Evolutionary conservation across 805 yeast genomes (phyloP), one percentile per base, ranked within the genome.

Genomic region (Sugiyamaella marilandica): DNA sequence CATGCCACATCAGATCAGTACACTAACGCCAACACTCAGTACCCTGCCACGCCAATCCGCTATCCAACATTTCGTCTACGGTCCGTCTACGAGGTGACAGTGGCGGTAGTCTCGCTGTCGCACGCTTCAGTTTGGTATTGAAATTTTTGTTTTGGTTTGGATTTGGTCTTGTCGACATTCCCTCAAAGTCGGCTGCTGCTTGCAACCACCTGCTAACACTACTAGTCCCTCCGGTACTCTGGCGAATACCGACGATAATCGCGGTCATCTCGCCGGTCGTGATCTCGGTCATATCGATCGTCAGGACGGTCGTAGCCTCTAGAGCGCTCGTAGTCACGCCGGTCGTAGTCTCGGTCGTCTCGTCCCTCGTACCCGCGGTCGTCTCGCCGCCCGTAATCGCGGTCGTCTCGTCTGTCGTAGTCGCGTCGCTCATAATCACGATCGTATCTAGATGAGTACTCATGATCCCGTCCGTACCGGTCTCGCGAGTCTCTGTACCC

Each of bases 401-500:
- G 44, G 24, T 45, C 54, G 16, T 47, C 18, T 11, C 53, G 59
- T 11, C 57, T 54, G 26, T 44, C 50, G 21, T 48, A 32, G 41
- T 37, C 49, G 11, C 41, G 34, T 34, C 53, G 50, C 18, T 35
- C 50, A 18, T 35, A 24, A 21, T 21, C 43, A n/a, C 55, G 52
- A 35, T 50, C 58, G 37, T 57, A 62, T 29, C 65, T 59, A 9
- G 57, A 51, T 16, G 52, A 47, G 34, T 55, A 51, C 16, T 61
- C 56, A 16, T 62, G 61, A 49, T 59, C 60, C 31, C 59, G 54
- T 39, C 57, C 51, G 51, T 55, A 57, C 16, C 63, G 52, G 37
- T 54, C 62, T 13, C 62, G 51, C 18, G 56, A 35, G 41, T 58
- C 63, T 16, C 60, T 45, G 49, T 59, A 60, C 51, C 61, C 65